A percentile compares a stretch with the other conserved stretches of the same genome.
Evolutionary conservation across 2,329 filamentous ascomycete species (phyloP).

Genomic region (Phyllachora maydis): DNA sequence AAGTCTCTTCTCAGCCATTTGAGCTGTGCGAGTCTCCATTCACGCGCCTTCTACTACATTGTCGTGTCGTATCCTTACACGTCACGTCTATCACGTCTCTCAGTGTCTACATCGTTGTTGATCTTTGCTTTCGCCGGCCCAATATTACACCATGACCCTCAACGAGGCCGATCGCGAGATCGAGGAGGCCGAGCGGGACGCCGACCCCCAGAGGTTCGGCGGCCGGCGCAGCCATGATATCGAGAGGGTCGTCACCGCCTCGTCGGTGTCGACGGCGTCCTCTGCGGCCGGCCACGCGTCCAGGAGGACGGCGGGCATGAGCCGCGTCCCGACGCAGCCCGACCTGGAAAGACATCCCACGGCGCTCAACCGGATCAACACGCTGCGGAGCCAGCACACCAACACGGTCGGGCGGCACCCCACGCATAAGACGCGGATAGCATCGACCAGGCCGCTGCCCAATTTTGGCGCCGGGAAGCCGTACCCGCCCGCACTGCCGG

Average conservation of each 20-base stretch:
- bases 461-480: slow-evolving; percentile 54
- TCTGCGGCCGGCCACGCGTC: slow-evolving; percentile 13
- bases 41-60: too few relatives aligned
- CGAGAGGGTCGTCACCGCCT: slow-evolving; percentile 34
- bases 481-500: slow-evolving; percentile 48
- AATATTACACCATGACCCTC: slow-evolving; percentile 20
- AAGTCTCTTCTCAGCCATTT: too few relatives aligned
- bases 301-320: slow-evolving; percentile 25
- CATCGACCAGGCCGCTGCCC: slow-evolving; percentile 39
- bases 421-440: slow-evolving; percentile 21
- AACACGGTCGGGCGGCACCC: slow-evolving; percentile 43
- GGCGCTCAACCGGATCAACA: slow-evolving; percentile 50
- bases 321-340: slow-evolving; percentile 38
- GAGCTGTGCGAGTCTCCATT: too few relatives aligned
- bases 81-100: too few relatives aligned
- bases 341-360: slow-evolving; percentile 53
- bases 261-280: slow-evolving; percentile 26
- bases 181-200: slow-evolving; percentile 30
- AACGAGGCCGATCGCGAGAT: slow-evolving; percentile 33
- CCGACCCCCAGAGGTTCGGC: slow-evolving; percentile 12
- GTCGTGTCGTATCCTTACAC: too few relatives aligned
- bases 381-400: slow-evolving; percentile 48
- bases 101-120: too few relatives aligned
- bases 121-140: too few relatives aligned
- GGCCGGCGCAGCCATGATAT: slow-evolving; percentile 29